phyloP scores from a whole-genome alignment of 148 eudicot genomes.

The Arbutus unedo region DNA sequence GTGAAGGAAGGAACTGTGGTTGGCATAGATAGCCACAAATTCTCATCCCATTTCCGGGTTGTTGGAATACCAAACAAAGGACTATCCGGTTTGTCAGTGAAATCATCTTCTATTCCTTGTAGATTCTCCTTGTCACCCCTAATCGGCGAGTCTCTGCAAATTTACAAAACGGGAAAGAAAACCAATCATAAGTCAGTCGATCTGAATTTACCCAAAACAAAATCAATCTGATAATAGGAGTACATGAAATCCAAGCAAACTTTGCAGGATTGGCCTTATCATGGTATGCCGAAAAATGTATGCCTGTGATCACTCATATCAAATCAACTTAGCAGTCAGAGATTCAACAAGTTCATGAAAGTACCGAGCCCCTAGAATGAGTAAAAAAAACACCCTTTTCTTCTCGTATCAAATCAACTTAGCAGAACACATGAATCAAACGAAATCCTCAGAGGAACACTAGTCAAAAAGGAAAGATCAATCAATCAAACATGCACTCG shows the following conservation, averaged over 20 bases:
- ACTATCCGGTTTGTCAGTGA: too few relatives aligned
- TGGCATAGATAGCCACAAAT: neutral
- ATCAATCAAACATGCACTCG: too few relatives aligned
- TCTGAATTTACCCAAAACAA: too few relatives aligned
- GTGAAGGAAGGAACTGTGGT: conserved; percentile 4
- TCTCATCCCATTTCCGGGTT: neutral
- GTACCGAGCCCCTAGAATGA: neutral
- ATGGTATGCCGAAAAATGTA: neutral
- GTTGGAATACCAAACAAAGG: neutral
- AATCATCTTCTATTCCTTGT: too few relatives aligned
- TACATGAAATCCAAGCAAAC: neutral
- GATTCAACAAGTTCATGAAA: neutral
- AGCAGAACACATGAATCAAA: neutral
- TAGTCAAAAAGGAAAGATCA: neutral
- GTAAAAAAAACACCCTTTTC: neutral
- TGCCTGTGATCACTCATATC: neutral
- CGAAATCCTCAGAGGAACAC: neutral
- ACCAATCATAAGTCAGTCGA: too few relatives aligned
- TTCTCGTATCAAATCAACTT: neutral
- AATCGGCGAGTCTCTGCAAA: too few relatives aligned
- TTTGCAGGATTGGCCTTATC: neutral
- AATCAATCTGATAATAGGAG: neutral
- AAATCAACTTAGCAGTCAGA: neutral
- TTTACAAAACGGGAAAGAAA: too few relatives aligned
- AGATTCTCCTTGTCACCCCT: too few relatives aligned